phyloP scores from a whole-genome alignment of 495 filamentous ascomycete species.

The Daldinia concentrica region DNA sequence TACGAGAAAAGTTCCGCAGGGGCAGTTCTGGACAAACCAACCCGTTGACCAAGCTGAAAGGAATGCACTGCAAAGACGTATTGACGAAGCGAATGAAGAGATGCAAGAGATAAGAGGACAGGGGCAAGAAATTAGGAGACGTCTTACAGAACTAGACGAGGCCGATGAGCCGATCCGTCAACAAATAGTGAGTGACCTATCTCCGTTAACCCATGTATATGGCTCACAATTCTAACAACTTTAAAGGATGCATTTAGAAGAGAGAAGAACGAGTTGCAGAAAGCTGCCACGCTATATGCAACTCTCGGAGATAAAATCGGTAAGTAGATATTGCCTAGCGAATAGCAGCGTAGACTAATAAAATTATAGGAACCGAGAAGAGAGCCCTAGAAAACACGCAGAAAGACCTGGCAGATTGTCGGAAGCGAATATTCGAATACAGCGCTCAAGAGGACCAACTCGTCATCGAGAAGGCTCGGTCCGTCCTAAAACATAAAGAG shows the following conservation, averaged over 20 bases:
- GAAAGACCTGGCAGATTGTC: slow-evolving; percentile 48
- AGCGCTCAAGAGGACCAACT: slow-evolving; percentile 64
- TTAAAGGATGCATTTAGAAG: slow-evolving; percentile 46
- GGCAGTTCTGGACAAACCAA: slow-evolving; percentile 77
- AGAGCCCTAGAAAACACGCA: slow-evolving; percentile 55
- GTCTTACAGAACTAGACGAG: slow-evolving; percentile 47
- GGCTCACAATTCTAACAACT: slow-evolving; percentile 35
- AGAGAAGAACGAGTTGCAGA: slow-evolving; percentile 65
- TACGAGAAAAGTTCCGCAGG: slow-evolving; percentile 62
- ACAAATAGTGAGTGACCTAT: slow-evolving; percentile 46
- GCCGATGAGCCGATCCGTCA: slow-evolving; percentile 17
- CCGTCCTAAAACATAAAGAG: slow-evolving; percentile 67
- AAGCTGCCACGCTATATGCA: slow-evolving; percentile 66
- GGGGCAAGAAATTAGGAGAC: slow-evolving; percentile 50
- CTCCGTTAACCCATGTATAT: background rate
- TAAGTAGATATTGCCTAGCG: slow-evolving; percentile 47
- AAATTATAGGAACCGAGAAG: slow-evolving; percentile 61
- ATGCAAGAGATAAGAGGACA: slow-evolving; percentile 47
- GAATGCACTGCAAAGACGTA: slow-evolving; percentile 52
- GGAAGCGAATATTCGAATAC: slow-evolving; percentile 47
- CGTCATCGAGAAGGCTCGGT: slow-evolving; percentile 68
- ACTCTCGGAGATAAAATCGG: slow-evolving; percentile 76
- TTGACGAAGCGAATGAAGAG: slow-evolving; percentile 49
- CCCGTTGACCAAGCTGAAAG: slow-evolving; percentile 73
- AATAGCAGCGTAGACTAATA: slow-evolving; percentile 31